Evolutionary conservation across 2,329 filamentous ascomycete species (phyloP).

Genomic region (Aspergillus oerlinghausenensis): DNA sequence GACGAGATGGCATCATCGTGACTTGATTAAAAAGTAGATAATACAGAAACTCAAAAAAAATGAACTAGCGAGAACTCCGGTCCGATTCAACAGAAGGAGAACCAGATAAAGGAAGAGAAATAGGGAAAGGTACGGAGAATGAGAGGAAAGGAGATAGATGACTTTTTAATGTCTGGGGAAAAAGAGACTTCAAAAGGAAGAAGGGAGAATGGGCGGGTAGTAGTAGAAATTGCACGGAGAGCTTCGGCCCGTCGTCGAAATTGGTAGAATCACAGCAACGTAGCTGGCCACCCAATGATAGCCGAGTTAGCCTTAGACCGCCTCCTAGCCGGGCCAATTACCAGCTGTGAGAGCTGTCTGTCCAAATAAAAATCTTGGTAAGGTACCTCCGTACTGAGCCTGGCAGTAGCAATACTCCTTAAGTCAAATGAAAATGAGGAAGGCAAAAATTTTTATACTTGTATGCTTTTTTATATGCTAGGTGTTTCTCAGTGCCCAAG

Average conservation of each 20-base stretch:
- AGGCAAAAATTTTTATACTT: background rate
- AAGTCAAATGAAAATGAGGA: too few species aligned
- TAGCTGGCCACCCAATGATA: slow-evolving; percentile 12
- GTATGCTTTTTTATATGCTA: background rate
- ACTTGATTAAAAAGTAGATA: slow-evolving; percentile 28
- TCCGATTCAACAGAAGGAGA: slow-evolving; percentile 32
- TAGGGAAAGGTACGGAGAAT: slow-evolving; percentile 18
- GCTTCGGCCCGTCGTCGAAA: slow-evolving; percentile 35
- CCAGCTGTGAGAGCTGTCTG: background rate
- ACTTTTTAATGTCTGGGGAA: slow-evolving; percentile 13
- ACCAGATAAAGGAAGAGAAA: slow-evolving; percentile 12
- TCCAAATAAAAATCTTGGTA: background rate
- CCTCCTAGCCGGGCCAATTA: slow-evolving; percentile 12
- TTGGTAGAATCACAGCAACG: slow-evolving; percentile 31
- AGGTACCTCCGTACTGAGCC: too few species aligned
- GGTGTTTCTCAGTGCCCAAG: background rate
- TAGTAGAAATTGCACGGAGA: slow-evolving; percentile 33
- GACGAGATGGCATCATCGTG: slow-evolving; percentile 68
- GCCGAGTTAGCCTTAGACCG: slow-evolving; percentile 14
- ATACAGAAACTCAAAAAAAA: slow-evolving; percentile 30
- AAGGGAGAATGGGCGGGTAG: slow-evolving; percentile 19
- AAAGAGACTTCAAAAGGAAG: slow-evolving; percentile 24
- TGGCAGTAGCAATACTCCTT: too few species aligned
- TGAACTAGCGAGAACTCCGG: slow-evolving; percentile 23
- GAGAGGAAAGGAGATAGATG: slow-evolving; percentile 20